These are phyloP conservation scores for Pleurotus ostreatus DNA, from an alignment of 768 basidiomycete genomes.

Conservation along the genomic window DNA sequence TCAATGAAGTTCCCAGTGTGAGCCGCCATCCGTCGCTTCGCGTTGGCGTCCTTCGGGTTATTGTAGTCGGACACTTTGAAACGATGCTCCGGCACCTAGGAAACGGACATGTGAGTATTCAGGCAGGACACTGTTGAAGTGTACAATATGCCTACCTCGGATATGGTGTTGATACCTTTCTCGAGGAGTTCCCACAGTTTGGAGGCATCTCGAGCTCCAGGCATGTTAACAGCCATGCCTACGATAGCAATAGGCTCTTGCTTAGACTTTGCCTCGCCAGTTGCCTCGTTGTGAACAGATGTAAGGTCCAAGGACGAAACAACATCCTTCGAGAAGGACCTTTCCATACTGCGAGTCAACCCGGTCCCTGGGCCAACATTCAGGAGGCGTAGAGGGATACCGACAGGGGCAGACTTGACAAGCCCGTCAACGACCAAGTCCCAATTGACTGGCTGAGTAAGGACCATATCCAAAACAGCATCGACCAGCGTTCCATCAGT, in stretches of 20 bases:
- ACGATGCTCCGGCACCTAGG: conserved; percentile 59
- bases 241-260: conserved; percentile 60
- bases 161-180: conserved; percentile 50
- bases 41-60: conserved; percentile 15
- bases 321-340: conserved; percentile 20
- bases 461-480: conserved; percentile 43
- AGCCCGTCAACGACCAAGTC: conserved; percentile 32
- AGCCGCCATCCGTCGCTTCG: conserved; percentile 43
- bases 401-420: conserved; percentile 16
- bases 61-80: conserved; percentile 44
- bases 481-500: conserved; percentile 31
- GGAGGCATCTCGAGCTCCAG: conserved; percentile 44
- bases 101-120: not conserved
- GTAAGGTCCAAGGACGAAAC: conserved; percentile 19
- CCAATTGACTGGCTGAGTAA: conserved; percentile 53
- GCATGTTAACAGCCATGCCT: conserved; percentile 64
- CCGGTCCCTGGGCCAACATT: conserved; percentile 47
- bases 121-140: not conserved
- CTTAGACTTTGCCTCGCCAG: not conserved
- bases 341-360: conserved; percentile 33
- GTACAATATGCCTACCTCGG: conserved; percentile 38
- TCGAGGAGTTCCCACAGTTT: conserved; percentile 60
- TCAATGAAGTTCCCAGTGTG: conserved; percentile 63
- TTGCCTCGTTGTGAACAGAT: not conserved
- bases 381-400: conserved; percentile 29